phyloP scores from a whole-genome alignment of 1,139 yeast genomes.

The Suhomyces ambrosiae region DNA sequence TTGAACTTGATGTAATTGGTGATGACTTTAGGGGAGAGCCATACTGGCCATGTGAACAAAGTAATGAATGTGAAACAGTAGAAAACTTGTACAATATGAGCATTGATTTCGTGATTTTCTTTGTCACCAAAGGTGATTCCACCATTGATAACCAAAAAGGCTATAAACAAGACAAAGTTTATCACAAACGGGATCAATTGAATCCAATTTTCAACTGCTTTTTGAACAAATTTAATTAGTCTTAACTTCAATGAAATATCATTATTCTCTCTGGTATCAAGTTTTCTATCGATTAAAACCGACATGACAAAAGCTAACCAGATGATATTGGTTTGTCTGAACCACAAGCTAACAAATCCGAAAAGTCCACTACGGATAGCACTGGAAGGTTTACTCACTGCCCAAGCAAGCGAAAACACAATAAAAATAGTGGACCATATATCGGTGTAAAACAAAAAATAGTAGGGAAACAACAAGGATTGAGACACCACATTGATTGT shows the following conservation, averaged over 20 bases:
- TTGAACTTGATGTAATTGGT: conserved; percentile 35
- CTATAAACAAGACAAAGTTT: conserved; percentile 54
- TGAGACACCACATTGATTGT: conserved; percentile 52
- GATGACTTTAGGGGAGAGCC: conserved; percentile 51
- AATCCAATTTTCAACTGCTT: conserved; percentile 27
- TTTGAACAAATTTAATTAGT: conserved; percentile 21
- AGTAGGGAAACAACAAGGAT: conserved; percentile 75
- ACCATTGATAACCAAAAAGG: conserved; percentile 63
- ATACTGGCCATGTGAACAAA: conserved; percentile 68
- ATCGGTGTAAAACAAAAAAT: conserved; percentile 85
- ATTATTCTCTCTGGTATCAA: conserved; percentile 13
- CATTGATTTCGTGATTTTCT: conserved; percentile 70
- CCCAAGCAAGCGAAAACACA: conserved; percentile 39
- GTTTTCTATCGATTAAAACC: conserved; percentile 54
- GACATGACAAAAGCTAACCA: conserved; percentile 76
- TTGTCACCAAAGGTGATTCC: conserved; percentile 90
- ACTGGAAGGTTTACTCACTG: conserved; percentile 26
- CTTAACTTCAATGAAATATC: conserved; percentile 12
- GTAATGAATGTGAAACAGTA: conserved; percentile 70
- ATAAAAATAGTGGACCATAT: conserved; percentile 84
- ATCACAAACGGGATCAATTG: conserved; percentile 52
- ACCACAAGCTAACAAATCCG: conserved; percentile 62
- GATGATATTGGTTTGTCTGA: conserved; percentile 88
- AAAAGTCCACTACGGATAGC: conserved; percentile 41
- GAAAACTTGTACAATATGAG: conserved; percentile 79